These are phyloP conservation scores for Isabelozyma heimii DNA, from an alignment of 805 yeast genomes.

Conservation along the genomic window DNA sequence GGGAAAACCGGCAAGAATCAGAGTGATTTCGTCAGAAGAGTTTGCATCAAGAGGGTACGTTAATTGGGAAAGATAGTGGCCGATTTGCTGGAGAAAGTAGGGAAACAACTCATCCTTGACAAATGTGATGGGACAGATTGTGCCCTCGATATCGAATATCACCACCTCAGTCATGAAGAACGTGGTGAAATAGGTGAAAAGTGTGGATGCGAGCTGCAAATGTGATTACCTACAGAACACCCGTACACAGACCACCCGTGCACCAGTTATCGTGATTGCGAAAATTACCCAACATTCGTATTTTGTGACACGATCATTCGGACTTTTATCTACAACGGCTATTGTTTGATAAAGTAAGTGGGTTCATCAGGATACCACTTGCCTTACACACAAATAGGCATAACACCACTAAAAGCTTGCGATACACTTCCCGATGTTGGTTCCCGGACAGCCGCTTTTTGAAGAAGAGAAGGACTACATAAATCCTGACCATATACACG, in stretches of 20 bases:
- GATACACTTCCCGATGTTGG: neutral
- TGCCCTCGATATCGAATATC: constrained; percentile 84
- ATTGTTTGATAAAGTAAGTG: neutral
- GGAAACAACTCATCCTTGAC: constrained; percentile 81
- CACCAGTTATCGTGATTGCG: neutral
- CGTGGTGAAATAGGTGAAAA: neutral
- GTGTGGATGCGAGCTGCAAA: too few species aligned
- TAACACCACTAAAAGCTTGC: neutral
- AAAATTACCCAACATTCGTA: neutral
- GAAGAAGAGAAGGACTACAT: constrained; percentile 27
- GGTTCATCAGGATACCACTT: neutral
- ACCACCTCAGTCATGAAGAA: constrained; percentile 14
- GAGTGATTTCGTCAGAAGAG: constrained; percentile 19
- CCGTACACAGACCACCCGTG: neutral
- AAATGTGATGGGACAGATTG: constrained; percentile 87
- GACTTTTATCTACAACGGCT: neutral
- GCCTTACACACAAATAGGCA: too few species aligned
- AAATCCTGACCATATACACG: constrained; percentile 33
- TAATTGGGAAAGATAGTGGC: constrained; percentile 30
- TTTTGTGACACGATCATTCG: neutral
- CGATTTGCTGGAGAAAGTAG: constrained; percentile 56
- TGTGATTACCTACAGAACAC: too few species aligned
- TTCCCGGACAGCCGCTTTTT: constrained; percentile 3
- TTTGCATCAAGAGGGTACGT: constrained; percentile 29
- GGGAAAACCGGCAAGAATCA: constrained; percentile 48